A percentile compares a stretch with the other conserved stretches of the same genome.
Conservation (phyloP, 208 protist genomes). For the Trypanosoma cruzi region DNA sequence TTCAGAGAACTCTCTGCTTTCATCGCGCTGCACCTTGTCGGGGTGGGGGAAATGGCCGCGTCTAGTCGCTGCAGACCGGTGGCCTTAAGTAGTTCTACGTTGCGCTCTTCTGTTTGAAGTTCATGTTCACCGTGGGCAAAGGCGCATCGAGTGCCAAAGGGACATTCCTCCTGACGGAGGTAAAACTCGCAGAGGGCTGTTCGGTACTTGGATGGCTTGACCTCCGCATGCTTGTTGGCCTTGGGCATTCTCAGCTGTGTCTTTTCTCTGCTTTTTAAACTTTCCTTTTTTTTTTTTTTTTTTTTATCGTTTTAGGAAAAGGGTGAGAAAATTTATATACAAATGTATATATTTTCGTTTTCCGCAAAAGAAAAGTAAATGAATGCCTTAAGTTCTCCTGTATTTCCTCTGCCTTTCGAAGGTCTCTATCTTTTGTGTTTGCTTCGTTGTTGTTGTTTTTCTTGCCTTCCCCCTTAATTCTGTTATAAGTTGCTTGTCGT, state of each 20-base stretch:
- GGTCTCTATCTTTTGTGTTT: not conserved
- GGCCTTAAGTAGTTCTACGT: conserved; percentile 60
- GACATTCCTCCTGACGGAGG: conserved; percentile 55
- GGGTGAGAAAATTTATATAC: no score
- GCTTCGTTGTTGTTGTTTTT: not conserved
- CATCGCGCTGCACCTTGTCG: conserved; percentile 14
- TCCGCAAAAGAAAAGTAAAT: no score
- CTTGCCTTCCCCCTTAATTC: not conserved
- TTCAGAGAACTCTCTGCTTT: conserved; percentile 18
- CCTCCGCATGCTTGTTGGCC: conserved; percentile 52
- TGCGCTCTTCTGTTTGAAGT: conserved; percentile 67
- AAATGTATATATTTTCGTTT: no score
- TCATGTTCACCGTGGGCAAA: conserved; percentile 87
- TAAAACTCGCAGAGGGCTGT: conserved; percentile 81
- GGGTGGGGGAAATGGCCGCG: conserved; percentile 7
- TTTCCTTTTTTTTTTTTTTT: conserved; percentile 4
- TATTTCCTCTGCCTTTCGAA: not conserved
- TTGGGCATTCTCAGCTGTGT: conserved; percentile 28
- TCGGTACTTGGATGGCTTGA: conserved; percentile 91
- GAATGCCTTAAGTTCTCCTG: not conserved
- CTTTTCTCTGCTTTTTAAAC: not conserved
- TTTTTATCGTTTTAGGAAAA: not conserved
- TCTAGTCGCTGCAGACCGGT: conserved; percentile 76
- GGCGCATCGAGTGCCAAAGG: conserved; percentile 67
- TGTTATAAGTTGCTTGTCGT: not conserved